Evolutionary conservation across 345 rosid genomes (phyloP).

Genomic region (Rhizophora mangle): DNA sequence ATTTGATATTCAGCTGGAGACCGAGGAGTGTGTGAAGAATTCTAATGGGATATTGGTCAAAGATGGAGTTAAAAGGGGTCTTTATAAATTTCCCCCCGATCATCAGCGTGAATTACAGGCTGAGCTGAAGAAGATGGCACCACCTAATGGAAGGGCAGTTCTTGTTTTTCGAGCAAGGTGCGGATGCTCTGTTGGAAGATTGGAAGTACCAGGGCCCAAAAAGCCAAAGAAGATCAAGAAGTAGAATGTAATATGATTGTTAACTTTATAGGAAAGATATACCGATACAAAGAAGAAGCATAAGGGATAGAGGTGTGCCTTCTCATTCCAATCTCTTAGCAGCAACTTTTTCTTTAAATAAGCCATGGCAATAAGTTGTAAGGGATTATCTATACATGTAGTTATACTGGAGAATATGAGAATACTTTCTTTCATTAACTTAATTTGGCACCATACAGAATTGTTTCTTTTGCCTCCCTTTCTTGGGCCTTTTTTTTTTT

Average conservation of each 20-base stretch:
- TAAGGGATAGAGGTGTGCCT: conserved; percentile 36
- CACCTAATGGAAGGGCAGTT: conserved; percentile 70
- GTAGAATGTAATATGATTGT: conserved; percentile 34
- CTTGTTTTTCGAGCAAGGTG: conserved; percentile 65
- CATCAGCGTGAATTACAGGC: conserved; percentile 69
- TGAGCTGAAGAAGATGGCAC: conserved; percentile 79
- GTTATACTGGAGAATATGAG: conserved; percentile 47
- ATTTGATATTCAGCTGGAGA: conserved; percentile 90
- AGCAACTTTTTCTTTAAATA: conserved; percentile 44
- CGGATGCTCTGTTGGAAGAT: conserved; percentile 63
- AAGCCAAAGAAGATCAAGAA: conserved; percentile 78
- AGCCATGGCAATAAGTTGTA: conserved; percentile 45
- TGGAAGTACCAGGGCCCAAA: conserved; percentile 83
- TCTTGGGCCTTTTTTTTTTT: conserved; percentile 2
- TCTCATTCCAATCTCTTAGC: conserved; percentile 37
- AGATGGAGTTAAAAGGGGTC: conserved; percentile 50
- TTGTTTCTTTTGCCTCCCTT: conserved; percentile 11
- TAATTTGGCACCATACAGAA: conserved; percentile 12
- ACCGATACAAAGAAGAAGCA: conserved; percentile 38
- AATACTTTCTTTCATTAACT: conserved; percentile 32
- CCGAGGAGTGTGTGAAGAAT: conserved; percentile 80
- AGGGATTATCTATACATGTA: conserved; percentile 35
- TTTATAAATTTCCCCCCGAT: conserved; percentile 68
- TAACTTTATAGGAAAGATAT: conserved; percentile 24
- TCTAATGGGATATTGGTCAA: conserved; percentile 32